A percentile compares a stretch with the other conserved stretches of the same genome.
These are phyloP conservation scores for Penicillium griseofulvum DNA, from an alignment of 2,329 filamentous ascomycete genomes.

Conservation along the genomic window DNA sequence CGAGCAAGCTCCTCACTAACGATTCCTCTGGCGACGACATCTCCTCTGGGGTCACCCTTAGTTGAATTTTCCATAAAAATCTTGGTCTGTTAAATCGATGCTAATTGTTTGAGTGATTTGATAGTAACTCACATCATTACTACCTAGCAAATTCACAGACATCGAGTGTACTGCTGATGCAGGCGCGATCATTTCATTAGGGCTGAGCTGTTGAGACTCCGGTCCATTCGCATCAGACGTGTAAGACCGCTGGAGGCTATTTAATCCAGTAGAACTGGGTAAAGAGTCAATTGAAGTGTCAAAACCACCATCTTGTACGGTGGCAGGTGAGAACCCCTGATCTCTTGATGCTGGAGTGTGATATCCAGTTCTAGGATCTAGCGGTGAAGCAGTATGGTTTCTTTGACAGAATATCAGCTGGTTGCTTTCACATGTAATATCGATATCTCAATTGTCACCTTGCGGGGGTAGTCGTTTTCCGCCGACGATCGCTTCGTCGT, in stretches of 20 bases:
- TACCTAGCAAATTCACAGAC: constrained; percentile 35
- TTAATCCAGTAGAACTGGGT: constrained; percentile 17
- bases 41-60: constrained; percentile 29
- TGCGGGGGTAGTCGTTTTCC: constrained; percentile 23
- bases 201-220: constrained; percentile 35
- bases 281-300: constrained; percentile 23
- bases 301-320: constrained; percentile 20
- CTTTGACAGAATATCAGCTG: constrained; percentile 13
- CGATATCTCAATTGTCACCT: constrained; percentile 20
- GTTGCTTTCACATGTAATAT: not conserved
- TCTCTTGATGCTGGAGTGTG: constrained; percentile 27
- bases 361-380: constrained; percentile 20
- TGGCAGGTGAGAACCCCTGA: constrained; percentile 26
- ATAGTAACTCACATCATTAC: constrained; percentile 25
- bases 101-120: not conserved
- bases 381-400: constrained; percentile 17
- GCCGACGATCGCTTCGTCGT: constrained; percentile 25
- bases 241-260: constrained; percentile 23
- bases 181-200: constrained; percentile 39
- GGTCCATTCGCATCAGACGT: constrained; percentile 26
- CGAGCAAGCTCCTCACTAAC: constrained; percentile 34
- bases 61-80: constrained; percentile 33
- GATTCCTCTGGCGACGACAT: constrained; percentile 33
- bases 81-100: constrained; percentile 7
- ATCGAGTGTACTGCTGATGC: constrained; percentile 37